Evolutionary conservation across 1,284 basidiomycete species (phyloP).

Genomic region (Cryptococcus maquisensis): DNA sequence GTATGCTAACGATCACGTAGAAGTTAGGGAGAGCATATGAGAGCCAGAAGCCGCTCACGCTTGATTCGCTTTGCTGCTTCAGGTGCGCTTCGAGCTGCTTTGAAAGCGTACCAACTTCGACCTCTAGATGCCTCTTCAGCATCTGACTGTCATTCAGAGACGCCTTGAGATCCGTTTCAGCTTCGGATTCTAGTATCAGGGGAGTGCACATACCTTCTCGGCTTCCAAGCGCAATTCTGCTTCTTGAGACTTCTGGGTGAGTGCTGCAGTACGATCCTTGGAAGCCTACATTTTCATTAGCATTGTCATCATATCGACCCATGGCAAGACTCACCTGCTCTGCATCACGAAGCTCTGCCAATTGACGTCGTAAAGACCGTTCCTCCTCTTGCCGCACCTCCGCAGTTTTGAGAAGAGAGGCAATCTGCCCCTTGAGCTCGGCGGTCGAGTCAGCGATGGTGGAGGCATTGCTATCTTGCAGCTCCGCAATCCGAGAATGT

Average conservation of each 20-base stretch:
- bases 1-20: background rate
- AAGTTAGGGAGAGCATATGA: background rate
- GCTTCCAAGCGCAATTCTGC: background rate
- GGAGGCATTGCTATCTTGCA: no score
- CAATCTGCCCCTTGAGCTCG: no score
- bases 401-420: no score
- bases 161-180: background rate
- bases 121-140: background rate
- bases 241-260: background rate
- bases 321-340: background rate
- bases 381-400: no score
- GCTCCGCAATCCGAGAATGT: no score
- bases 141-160: background rate
- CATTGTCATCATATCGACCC: background rate
- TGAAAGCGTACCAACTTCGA: background rate
- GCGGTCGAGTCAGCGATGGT: no score
- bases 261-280: background rate
- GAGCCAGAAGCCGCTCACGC: background rate
- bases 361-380: no score
- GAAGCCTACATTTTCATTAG: background rate
- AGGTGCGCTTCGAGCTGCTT: background rate
- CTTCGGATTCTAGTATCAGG: background rate
- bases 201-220: background rate
- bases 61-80: background rate
- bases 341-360: background rate